phyloP scores from a whole-genome alignment of 2,329 filamentous ascomycete genomes.

The Periglandula ipomoeae region DNA sequence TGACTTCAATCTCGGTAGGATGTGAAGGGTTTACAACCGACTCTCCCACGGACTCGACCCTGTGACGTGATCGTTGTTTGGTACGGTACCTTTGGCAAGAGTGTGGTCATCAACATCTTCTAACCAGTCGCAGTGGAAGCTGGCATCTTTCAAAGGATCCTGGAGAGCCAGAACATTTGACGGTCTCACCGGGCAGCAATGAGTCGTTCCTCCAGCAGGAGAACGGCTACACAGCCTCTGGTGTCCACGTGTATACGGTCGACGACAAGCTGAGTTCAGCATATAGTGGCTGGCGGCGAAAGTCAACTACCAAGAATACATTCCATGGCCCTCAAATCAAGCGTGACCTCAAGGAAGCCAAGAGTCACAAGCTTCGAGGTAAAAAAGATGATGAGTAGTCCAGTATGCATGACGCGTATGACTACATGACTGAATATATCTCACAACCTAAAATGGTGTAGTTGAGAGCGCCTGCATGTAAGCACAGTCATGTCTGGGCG shows the following conservation, averaged over 20 bases:
- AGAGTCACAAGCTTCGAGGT: background rate
- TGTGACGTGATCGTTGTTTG: background rate
- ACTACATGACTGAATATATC: too few species aligned
- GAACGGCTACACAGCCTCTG: background rate
- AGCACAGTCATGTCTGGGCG: too few species aligned
- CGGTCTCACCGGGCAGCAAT: background rate
- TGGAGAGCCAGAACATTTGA: background rate
- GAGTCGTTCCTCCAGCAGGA: too few species aligned
- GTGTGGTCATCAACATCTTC: background rate
- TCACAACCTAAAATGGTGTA: too few species aligned
- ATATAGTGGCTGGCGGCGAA: background rate
- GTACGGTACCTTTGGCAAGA: background rate
- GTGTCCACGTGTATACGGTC: background rate
- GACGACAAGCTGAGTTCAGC: background rate
- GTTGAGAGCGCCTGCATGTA: too few species aligned
- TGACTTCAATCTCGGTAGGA: background rate
- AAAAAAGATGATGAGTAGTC: too few species aligned
- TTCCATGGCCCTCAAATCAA: background rate
- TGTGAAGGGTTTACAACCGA: background rate
- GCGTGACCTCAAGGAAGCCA: background rate
- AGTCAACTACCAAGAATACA: background rate
- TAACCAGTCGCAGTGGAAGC: background rate
- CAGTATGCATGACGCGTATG: too few species aligned
- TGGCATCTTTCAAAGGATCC: background rate
- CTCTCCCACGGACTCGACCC: background rate